Evolutionary conservation across 305 asterid genomes (phyloP), one percentile per base, ranked within the genome.

Genomic region (Solanum hybrid): DNA sequence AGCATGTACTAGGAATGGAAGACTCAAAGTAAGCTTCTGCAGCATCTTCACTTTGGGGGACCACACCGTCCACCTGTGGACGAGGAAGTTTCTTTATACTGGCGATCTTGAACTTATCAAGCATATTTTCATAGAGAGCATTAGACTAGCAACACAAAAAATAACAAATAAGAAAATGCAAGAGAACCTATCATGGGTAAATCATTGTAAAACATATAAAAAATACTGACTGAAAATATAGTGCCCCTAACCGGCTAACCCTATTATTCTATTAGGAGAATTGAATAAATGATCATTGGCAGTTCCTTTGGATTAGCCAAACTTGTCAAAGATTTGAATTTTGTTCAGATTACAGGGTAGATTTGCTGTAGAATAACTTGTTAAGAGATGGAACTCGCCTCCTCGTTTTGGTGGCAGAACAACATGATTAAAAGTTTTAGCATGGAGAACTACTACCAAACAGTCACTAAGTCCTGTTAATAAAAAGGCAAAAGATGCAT

Each of bases 11-110:
- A 71, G 99, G 99, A 88, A 95, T 72, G 22, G 95, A 89, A 38
- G 98, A 95, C 89, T 96, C 99, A 4, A 91, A 93, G 42, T 94
- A 95, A 91, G 90, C 92, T 89, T 97, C 99, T 2, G 98, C 96
- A 91, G 97, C 98, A 78, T 95, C 98, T 94, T 97, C 99, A 88
- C 98, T 91, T 90, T 89, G 97, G 79, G 98, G 96, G 56, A 97
- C 96, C 9, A 97, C 94, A 32, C 98, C 98, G 79, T 95, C 98
- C 76, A 95, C 98, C 91, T 96, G 96, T 89, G 92, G 95, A 88
- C 92, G 95, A 37, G 99, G 98, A 76, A 97, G 95, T 88, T 90
- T 93, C 85, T 93, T 91, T 89, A 97, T 95, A 78, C 91, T 92
- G 89, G 89, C 92, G 72, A 92, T 96, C 93, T 94, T 97, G 40